Evolutionary conservation across 2,329 filamentous ascomycete genomes (phyloP).

Genomic region (Talaromyces rugulosus): DNA sequence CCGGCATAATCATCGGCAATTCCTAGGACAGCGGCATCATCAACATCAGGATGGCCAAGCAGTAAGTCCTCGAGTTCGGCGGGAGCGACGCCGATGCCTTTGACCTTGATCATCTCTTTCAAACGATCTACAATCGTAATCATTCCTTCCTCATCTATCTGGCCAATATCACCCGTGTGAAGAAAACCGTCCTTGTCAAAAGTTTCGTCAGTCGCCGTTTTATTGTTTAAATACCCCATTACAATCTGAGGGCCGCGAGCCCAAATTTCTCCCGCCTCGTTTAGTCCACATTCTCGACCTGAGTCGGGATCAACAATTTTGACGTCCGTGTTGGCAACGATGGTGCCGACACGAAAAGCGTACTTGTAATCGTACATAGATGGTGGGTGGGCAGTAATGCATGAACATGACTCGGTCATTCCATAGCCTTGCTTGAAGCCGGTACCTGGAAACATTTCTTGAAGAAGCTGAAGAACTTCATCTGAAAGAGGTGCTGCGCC

Average conservation of each 20-base stretch:
- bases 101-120: slow-evolving; percentile 67
- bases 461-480: slow-evolving; percentile 55
- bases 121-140: slow-evolving; percentile 31
- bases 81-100: slow-evolving; percentile 56
- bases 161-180: slow-evolving; percentile 64
- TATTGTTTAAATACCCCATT: slow-evolving; percentile 71
- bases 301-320: slow-evolving; percentile 52
- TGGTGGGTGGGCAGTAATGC: slow-evolving; percentile 59
- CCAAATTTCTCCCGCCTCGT: slow-evolving; percentile 58
- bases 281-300: slow-evolving; percentile 49
- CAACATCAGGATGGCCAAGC: slow-evolving; percentile 54
- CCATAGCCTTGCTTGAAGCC: slow-evolving; percentile 65
- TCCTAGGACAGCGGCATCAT: slow-evolving; percentile 52
- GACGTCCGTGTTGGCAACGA: slow-evolving; percentile 57
- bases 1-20: slow-evolving; percentile 36
- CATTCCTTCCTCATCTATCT: slow-evolving; percentile 53
- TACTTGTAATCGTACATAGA: slow-evolving; percentile 55
- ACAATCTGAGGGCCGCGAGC: slow-evolving; percentile 67
- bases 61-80: slow-evolving; percentile 61
- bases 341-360: slow-evolving; percentile 28
- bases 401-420: slow-evolving; percentile 63
- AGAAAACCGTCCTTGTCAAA: slow-evolving; percentile 58
- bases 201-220: slow-evolving; percentile 64
- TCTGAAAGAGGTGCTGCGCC: slow-evolving; percentile 57
- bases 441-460: slow-evolving; percentile 54